Evolutionary conservation across 108 stramenopile genomes (phyloP), one percentile per base, ranked within the genome.

Genomic region (Cyclotella cryptica): DNA sequence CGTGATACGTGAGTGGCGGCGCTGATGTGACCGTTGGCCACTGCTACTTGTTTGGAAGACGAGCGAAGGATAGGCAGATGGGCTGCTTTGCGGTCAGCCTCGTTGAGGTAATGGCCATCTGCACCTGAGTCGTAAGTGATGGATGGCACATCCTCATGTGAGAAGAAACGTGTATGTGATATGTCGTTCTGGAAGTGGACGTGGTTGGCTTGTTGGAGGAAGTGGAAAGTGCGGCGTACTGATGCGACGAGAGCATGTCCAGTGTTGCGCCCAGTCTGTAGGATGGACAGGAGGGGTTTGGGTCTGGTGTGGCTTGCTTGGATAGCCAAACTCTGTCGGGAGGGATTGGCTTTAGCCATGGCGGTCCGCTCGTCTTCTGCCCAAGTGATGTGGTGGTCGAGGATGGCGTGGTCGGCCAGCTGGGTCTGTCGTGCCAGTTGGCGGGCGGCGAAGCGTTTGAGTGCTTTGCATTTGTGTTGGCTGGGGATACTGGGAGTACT

Each of bases 311-410:
- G 12, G 55, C 12, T 3, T 24, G 2, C 1, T 1, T 24, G 12
- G 3, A 21, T 58, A 3, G 24, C 3, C 1, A 27, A 3, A 27
- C 47, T n/a, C 9, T 49, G 15, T 3, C 2, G 1, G 55, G 17
- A 14, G 6, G 22, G 19, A 9, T 58, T 58, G 55, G 21, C 9
- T n/a, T 49, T 49, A 9, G 47, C 47, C 1, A 7, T 17, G 15
- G 3, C 3, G 47, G 47, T 49, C 1, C 1, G 3, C 2, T 7
- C 9, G 47, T 49, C n/a, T 49, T 49, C 47, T 7, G 9, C 47
- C 57, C 57, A 58, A 27, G 57, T 58, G 39, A 63, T 41, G 62
- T 28, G 15, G 11, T 63, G 4, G 18, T 63, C 62, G 3, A 63
- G 21, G 18, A 40, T 8, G 3, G 1, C 22, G 13, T 13, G 2